These are phyloP conservation scores for Anastatica hierochuntica DNA, from an alignment of 345 rosid species.

Conservation along the genomic window DNA sequence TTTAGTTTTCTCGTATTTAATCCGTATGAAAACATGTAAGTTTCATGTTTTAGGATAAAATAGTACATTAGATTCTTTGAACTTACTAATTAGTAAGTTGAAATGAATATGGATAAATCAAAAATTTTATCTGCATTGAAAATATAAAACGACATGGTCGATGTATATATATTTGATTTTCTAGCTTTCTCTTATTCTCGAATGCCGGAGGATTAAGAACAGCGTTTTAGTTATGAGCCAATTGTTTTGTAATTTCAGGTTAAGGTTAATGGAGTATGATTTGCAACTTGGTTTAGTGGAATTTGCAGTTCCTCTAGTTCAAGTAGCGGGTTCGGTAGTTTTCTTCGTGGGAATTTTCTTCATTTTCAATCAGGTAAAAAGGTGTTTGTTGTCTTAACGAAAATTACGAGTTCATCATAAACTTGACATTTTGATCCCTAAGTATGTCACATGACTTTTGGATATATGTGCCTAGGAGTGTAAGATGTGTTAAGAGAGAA, in stretches of 20 bases:
- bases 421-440: neutral
- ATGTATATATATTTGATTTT: too few species aligned
- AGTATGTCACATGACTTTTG: neutral
- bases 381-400: neutral
- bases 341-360: constrained; percentile 50
- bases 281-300: constrained; percentile 73
- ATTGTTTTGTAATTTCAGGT: constrained; percentile 11
- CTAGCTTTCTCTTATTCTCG: too few species aligned
- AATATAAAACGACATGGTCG: too few species aligned
- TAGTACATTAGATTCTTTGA: too few species aligned
- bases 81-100: too few species aligned
- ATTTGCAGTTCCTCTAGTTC: constrained; percentile 60
- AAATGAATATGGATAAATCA: too few species aligned
- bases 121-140: too few species aligned
- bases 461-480: neutral
- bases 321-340: constrained; percentile 50
- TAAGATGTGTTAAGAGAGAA: neutral
- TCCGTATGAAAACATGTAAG: too few species aligned
- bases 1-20: too few species aligned
- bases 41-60: too few species aligned
- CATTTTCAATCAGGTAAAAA: constrained; percentile 54
- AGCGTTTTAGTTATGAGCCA: neutral
- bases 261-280: constrained; percentile 46
- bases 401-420: neutral
- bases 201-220: too few species aligned